Percentiles rank a stretch among this genome's conserved stretches.
Conservation (phyloP, 768 basidiomycete species). For the Gelatoporia subvermispora region DNA sequence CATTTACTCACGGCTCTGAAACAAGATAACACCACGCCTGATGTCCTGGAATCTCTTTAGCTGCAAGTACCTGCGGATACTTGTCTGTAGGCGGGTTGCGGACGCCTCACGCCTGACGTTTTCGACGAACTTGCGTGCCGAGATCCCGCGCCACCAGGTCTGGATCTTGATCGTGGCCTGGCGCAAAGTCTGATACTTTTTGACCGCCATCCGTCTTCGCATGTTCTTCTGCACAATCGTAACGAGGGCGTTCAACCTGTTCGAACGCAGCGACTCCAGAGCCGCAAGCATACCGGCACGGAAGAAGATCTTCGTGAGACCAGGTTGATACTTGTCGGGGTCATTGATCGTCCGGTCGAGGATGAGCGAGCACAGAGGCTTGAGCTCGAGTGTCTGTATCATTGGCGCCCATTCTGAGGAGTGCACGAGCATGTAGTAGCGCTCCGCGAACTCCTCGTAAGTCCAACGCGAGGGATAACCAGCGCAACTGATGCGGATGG, state of each 20-base stretch:
- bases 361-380: conserved; percentile 76
- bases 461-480: conserved; percentile 98
- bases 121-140: conserved; percentile 69
- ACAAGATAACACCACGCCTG: conserved; percentile 54
- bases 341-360: conserved; percentile 86
- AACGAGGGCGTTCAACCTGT: conserved; percentile 83
- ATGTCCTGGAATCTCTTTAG: conserved; percentile 63
- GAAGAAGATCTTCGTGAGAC: conserved; percentile 98
- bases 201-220: conserved; percentile 78
- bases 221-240: conserved; percentile 98
- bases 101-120: conserved; percentile 68
- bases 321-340: conserved; percentile 94
- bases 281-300: conserved; percentile 98
- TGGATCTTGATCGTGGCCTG: conserved; percentile 80
- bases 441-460: conserved; percentile 96
- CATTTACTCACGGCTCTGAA: conserved; percentile 81
- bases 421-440: conserved; percentile 97
- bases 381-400: conserved; percentile 79
- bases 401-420: conserved; percentile 83
- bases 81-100: conserved; percentile 72
- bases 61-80: conserved; percentile 67
- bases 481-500: conserved; percentile 97
- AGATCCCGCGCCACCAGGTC: conserved; percentile 89
- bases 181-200: conserved; percentile 69
- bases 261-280: conserved; percentile 85